Conservation (phyloP, 2,329 filamentous ascomycete genomes). For the Rachicladosporium sp. region DNA sequence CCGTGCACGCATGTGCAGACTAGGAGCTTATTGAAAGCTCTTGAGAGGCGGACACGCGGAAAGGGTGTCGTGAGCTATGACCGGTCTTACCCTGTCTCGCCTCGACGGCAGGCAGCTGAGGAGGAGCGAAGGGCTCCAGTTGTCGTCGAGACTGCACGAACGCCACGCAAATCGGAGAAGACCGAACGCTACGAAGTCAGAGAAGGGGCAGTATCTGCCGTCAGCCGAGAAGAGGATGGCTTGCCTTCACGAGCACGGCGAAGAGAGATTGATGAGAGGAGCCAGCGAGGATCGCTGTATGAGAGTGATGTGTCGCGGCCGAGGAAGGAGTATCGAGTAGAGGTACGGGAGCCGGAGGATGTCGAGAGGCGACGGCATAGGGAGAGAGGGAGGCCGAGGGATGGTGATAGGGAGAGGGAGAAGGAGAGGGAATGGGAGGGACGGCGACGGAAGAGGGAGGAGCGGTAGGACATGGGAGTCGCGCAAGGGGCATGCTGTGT, state of each 20-base stretch:
- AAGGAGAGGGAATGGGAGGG: constrained; percentile 1
- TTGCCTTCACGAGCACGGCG: too few species aligned
- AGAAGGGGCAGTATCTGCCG: constrained; percentile 2
- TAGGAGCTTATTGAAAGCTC: too few species aligned
- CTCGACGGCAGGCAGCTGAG: constrained; percentile 23
- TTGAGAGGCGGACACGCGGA: too few species aligned
- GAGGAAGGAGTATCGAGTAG: constrained; percentile 3
- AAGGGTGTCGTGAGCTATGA: constrained; percentile 27
- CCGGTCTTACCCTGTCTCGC: constrained; percentile 27
- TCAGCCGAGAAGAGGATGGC: too few species aligned
- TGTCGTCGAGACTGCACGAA: constrained; percentile 8
- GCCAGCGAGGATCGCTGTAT: constrained; percentile 3
- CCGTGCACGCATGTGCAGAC: too few species aligned
- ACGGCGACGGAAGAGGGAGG: constrained; percentile 3
- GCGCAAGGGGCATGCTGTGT: too few species aligned
- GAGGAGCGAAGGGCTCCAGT: constrained; percentile 8
- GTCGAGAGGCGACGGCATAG: too few species aligned
- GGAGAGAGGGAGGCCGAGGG: constrained; percentile 1
- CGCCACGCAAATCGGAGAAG: constrained; percentile 4
- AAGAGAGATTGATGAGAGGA: not conserved
- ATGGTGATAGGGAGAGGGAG: constrained; percentile 2
- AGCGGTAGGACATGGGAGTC: not conserved
- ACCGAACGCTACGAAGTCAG: constrained; percentile 7
- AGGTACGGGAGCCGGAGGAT: constrained; percentile 1
- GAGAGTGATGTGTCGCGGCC: constrained; percentile 5